Conservation (phyloP, 495 filamentous ascomycete genomes). For the Aspergillus wentii region DNA sequence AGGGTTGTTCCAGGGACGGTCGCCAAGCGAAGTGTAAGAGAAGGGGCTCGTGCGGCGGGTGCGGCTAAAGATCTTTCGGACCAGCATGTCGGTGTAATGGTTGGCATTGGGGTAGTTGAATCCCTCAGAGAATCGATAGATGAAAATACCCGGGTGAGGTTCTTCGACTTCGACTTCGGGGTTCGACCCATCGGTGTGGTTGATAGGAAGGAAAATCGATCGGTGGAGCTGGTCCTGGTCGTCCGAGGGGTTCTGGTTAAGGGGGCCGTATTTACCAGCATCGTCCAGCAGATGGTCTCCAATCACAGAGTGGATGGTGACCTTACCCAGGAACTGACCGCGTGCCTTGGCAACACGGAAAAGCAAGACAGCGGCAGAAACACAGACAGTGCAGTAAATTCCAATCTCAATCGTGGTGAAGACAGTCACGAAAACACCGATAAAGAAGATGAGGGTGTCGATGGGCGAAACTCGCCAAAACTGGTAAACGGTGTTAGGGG, state of each 20-base stretch:
- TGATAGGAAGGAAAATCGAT: slow-evolving; percentile 86
- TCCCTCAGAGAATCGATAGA: slow-evolving; percentile 94
- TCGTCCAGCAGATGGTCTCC: slow-evolving; percentile 73
- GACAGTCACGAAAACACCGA: slow-evolving; percentile 85
- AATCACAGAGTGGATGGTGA: slow-evolving; percentile 86
- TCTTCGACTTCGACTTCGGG: slow-evolving; percentile 71
- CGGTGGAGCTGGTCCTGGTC: slow-evolving; percentile 36
- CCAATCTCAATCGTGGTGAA: slow-evolving; percentile 88
- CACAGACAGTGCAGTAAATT: slow-evolving; percentile 78
- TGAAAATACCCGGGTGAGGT: slow-evolving; percentile 93
- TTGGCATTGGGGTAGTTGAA: slow-evolving; percentile 96
- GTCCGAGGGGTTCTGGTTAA: slow-evolving; percentile 29
- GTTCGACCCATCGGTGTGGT: slow-evolving; percentile 86
- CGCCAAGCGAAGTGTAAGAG: slow-evolving; percentile 60
- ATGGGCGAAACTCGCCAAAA: slow-evolving; percentile 93
- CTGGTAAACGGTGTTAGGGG: slow-evolving; percentile 89
- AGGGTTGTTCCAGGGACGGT: slow-evolving; percentile 95
- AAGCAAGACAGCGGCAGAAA: slow-evolving; percentile 74
- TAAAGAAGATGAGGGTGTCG: slow-evolving; percentile 90
- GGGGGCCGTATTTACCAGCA: slow-evolving; percentile 52
- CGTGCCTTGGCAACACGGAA: slow-evolving; percentile 81
- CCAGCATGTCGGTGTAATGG: slow-evolving; percentile 82
- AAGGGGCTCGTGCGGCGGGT: slow-evolving; percentile 74
- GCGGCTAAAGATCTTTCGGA: slow-evolving; percentile 63
- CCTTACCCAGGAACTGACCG: slow-evolving; percentile 82